These are phyloP conservation scores for Myriosclerotinia scirpicola DNA, from an alignment of 2,329 filamentous ascomycete genomes.

Conservation along the genomic window DNA sequence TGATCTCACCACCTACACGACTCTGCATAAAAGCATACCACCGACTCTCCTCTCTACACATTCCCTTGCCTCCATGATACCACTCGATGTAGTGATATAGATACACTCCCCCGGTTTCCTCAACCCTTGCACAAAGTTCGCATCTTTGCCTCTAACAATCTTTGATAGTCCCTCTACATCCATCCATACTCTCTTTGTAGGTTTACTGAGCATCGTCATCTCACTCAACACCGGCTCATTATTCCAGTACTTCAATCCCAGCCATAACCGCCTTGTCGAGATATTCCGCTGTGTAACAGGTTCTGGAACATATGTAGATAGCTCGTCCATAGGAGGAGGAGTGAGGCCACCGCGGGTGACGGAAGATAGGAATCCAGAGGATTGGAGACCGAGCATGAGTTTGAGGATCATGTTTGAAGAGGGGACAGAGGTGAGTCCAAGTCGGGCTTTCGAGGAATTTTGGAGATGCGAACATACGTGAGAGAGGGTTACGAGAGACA, in stretches of 20 bases:
- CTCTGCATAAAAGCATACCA: constrained; percentile 65
- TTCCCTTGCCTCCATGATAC: constrained; percentile 67
- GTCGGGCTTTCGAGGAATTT: constrained; percentile 68
- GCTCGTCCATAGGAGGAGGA: constrained; percentile 52
- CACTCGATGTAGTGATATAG: constrained; percentile 66
- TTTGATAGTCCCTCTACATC: constrained; percentile 55
- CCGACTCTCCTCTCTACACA: constrained; percentile 69
- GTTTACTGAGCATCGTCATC: constrained; percentile 65
- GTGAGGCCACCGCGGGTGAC: constrained; percentile 63
- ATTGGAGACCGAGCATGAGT: constrained; percentile 64
- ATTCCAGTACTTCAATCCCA: constrained; percentile 73
- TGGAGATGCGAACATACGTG: constrained; percentile 72
- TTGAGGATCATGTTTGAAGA: constrained; percentile 65
- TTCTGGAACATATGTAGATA: constrained; percentile 50
- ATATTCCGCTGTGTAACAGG: constrained; percentile 60
- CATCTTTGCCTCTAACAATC: constrained; percentile 59
- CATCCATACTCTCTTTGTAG: constrained; percentile 65
- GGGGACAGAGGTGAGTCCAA: constrained; percentile 68
- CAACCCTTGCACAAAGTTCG: constrained; percentile 61
- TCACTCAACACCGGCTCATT: constrained; percentile 66
- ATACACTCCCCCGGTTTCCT: constrained; percentile 67
- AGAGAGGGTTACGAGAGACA: constrained; percentile 71
- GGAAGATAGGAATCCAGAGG: constrained; percentile 65
- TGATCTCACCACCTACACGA: constrained; percentile 44
- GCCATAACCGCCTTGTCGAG: constrained; percentile 63